A percentile compares a stretch with the other conserved stretches of the same genome.
phyloP scores from a whole-genome alignment of 2,329 filamentous ascomycete species.

The Colletotrichum acutatum region DNA sequence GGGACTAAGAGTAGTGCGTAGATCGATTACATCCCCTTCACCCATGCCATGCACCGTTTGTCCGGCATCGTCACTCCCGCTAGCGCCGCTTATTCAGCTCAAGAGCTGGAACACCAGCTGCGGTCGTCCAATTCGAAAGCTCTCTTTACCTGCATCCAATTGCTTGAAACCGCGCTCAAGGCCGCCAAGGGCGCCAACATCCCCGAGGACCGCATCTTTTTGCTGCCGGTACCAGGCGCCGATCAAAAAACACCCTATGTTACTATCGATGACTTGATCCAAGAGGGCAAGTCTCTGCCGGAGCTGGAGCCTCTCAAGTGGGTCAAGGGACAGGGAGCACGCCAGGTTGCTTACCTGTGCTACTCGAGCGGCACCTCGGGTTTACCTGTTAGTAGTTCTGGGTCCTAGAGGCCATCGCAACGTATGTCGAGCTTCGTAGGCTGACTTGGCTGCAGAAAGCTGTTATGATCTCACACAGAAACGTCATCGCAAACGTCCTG shows the following conservation, averaged over 20 bases:
- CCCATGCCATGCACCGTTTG: constrained; percentile 79
- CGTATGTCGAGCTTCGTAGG: background rate
- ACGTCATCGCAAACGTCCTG: constrained; percentile 81
- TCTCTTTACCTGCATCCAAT: constrained; percentile 75
- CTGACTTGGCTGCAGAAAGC: constrained; percentile 68
- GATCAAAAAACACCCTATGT: constrained; percentile 64
- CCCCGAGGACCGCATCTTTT: constrained; percentile 70
- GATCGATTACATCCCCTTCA: constrained; percentile 80
- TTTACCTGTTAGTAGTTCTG: constrained; percentile 67
- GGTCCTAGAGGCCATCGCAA: background rate
- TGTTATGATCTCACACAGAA: constrained; percentile 83
- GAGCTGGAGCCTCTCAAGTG: constrained; percentile 67
- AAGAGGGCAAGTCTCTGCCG: constrained; percentile 66
- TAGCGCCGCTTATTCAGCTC: constrained; percentile 77
- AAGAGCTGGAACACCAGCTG: constrained; percentile 78
- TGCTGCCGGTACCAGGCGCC: constrained; percentile 74
- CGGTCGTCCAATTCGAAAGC: constrained; percentile 75
- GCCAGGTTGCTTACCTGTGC: constrained; percentile 79
- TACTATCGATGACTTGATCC: constrained; percentile 74
- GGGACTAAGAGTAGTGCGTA: constrained; percentile 44
- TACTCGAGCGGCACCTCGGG: constrained; percentile 86
- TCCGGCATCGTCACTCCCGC: constrained; percentile 80
- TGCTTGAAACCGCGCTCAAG: constrained; percentile 70
- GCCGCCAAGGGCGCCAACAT: constrained; percentile 71
- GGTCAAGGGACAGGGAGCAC: constrained; percentile 72